A percentile compares a stretch with the other conserved stretches of the same genome.
phyloP scores from a whole-genome alignment of 306 rosid genomes.

The Cucurbita pepo region DNA sequence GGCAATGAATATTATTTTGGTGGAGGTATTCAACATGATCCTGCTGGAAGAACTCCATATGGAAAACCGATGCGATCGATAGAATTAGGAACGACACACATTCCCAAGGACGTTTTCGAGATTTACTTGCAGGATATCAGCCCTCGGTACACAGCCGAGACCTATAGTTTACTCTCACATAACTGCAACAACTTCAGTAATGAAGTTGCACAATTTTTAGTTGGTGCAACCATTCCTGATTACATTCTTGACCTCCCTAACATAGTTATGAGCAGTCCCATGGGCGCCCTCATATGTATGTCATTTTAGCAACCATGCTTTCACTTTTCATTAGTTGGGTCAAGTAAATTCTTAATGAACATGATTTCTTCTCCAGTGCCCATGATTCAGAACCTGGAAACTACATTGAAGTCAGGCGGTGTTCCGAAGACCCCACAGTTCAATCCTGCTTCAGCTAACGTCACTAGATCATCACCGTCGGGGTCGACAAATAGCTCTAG shows the following conservation, averaged over 20 bases:
- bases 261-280: constrained; percentile 79
- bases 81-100: constrained; percentile 73
- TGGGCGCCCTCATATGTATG: constrained; percentile 77
- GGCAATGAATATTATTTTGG: constrained; percentile 88
- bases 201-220: constrained; percentile 85
- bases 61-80: constrained; percentile 66
- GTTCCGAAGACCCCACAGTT: constrained; percentile 82
- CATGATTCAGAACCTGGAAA: constrained; percentile 78
- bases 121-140: constrained; percentile 71
- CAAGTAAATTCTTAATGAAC: not conserved
- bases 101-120: constrained; percentile 80
- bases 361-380: constrained; percentile 50
- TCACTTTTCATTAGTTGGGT: not conserved
- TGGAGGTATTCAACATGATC: constrained; percentile 69
- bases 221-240: constrained; percentile 61
- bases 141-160: constrained; percentile 60
- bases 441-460: constrained; percentile 20
- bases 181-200: constrained; percentile 93
- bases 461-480: constrained; percentile 3
- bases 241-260: constrained; percentile 77
- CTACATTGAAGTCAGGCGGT: constrained; percentile 59
- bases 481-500: constrained; percentile 5
- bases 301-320: not conserved
- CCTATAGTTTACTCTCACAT: constrained; percentile 66
- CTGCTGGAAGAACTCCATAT: constrained; percentile 65